Percentiles rank a stretch among this genome's conserved stretches.
phyloP scores from a whole-genome alignment of 2,329 filamentous ascomycete genomes.

The Colletotrichum orbiculare region DNA sequence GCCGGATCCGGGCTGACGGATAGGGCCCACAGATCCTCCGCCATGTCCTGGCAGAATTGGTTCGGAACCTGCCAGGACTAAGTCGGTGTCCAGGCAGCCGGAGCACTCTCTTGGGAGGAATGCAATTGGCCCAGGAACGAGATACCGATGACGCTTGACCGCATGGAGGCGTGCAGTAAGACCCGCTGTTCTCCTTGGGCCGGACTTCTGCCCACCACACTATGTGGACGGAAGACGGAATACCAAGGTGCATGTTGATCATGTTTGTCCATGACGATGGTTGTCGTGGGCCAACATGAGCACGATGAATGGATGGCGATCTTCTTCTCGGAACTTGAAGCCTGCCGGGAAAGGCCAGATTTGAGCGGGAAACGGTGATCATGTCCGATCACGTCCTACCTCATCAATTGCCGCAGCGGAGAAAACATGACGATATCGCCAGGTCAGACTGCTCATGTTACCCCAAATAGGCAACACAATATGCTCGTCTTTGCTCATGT shows the following conservation, averaged over 20 bases:
- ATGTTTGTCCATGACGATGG: constrained; percentile 15
- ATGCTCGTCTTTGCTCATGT: constrained; percentile 2
- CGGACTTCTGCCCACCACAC: constrained; percentile 13
- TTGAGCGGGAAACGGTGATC: constrained; percentile 18
- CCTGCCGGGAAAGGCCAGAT: constrained; percentile 7
- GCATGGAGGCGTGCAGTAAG: constrained; percentile 9
- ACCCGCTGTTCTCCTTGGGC: constrained; percentile 15
- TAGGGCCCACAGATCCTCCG: neutral
- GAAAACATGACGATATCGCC: constrained; percentile 16
- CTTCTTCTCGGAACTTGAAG: neutral
- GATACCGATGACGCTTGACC: constrained; percentile 15
- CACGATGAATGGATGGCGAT: constrained; percentile 3
- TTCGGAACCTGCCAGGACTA: constrained; percentile 17
- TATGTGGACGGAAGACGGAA: neutral
- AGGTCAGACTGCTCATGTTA: constrained; percentile 19
- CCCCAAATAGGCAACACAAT: neutral
- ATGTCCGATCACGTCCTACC: neutral
- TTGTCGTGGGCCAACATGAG: neutral
- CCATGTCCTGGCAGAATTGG: neutral
- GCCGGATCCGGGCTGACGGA: constrained; percentile 21
- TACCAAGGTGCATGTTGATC: constrained; percentile 20
- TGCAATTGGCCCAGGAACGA: constrained; percentile 24
- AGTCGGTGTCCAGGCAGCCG: neutral
- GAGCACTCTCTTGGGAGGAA: neutral
- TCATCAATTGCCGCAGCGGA: neutral